Base-by-base conservation (phyloP, 2,329 filamentous ascomycete species). In the Emmonsiellopsis sp. region DNA sequence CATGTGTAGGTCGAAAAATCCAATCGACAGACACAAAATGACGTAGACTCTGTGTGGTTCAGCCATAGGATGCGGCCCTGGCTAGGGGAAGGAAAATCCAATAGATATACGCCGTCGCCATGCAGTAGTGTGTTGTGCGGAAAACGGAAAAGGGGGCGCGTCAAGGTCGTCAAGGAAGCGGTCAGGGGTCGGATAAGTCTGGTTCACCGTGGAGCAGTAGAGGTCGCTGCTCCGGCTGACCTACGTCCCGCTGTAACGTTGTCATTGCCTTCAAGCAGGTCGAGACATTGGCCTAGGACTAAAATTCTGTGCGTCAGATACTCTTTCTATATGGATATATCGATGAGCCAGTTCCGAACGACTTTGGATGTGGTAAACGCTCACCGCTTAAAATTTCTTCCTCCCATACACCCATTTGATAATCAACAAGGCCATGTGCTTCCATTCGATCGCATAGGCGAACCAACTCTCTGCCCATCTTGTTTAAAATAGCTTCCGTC, bases 371-470 rank as follows among this genome's bases (percentile, higher is more conserved):
- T 17, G 14, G 6, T 48, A 11, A 21, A 8, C 36, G 78, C 87
- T 71, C 76, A 95, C 91, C 79, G 55, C 81, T 80, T 61, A 93
- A 81, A 61, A 97, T 96, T 65, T 88, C 84, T 66, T 97, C 91
- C 71, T 97, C 93, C 82, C 89, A 94, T 31, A 97, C 88, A 7
- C 93, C 93, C 74, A 95, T 94, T 64, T 97, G 87, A 68, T 97
- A 98, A 72, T 98, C 93, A 9, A 98, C 89, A 47, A 98, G 74
- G n/a, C 93, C 93, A 65, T 94, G 85, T 60, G 86, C 85, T 69
- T 97, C 92, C 57, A 97, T 81, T 49, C 81, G 81, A 66, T 97
- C 90, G 66, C 91, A 95, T 49, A 95, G 76, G 49, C 84, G 80
- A 53, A 95, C 80, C 33, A 98, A 71, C 62, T 95, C 86, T 52